phyloP scores from a whole-genome alignment of 148 eudicot genomes.

The Rhododendron molle region DNA sequence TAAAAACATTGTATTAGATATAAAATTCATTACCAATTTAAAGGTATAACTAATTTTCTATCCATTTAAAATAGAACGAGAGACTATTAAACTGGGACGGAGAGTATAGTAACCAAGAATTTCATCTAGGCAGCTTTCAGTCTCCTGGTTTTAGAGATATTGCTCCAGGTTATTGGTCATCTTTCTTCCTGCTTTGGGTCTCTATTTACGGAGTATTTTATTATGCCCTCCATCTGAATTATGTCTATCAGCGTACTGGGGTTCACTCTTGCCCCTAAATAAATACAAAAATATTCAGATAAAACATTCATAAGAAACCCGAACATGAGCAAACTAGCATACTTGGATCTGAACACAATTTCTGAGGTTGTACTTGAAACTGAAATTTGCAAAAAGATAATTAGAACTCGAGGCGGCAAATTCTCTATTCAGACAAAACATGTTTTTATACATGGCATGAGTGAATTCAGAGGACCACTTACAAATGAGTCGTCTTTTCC shows the following conservation, averaged over 20 bases:
- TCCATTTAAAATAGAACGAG: no score
- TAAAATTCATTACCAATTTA: no score
- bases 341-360: not conserved
- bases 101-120: not conserved
- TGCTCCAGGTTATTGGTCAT: no score
- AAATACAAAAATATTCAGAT: not conserved
- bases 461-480: not conserved
- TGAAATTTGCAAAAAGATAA: not conserved
- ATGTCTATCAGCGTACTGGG: not conserved
- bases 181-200: not conserved
- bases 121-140: not conserved
- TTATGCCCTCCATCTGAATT: not conserved
- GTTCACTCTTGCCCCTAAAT: not conserved
- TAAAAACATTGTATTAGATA: no score
- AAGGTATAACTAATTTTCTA: no score
- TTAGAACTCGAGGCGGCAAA: not conserved
- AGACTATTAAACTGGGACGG: no score
- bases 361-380: not conserved
- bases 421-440: not conserved
- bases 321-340: not conserved
- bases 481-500: not conserved
- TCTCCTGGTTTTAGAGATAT: no score
- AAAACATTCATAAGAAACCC: not conserved
- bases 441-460: not conserved
- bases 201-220: no score